These are phyloP conservation scores for Aureobasidium musti DNA, from an alignment of 2,329 filamentous ascomycete species.

Conservation along the genomic window DNA sequence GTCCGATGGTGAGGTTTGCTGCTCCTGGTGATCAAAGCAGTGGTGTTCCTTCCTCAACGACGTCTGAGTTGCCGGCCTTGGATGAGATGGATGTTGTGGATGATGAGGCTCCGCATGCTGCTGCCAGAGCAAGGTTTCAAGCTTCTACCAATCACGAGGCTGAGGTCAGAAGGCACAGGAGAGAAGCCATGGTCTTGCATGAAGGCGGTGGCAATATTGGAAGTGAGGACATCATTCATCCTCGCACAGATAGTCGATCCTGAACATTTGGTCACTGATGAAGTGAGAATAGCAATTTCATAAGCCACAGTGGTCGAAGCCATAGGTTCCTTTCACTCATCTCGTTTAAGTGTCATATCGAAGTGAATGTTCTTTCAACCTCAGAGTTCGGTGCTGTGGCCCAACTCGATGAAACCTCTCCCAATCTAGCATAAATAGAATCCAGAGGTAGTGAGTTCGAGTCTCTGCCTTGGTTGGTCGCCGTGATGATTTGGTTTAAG, in stretches of 20 bases:
- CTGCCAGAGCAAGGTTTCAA: slow-evolving; percentile 54
- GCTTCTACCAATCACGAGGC: slow-evolving; percentile 60
- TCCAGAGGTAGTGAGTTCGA: background rate
- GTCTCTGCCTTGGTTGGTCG: background rate
- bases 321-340: background rate
- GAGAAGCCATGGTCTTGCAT: slow-evolving; percentile 88
- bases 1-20: slow-evolving; percentile 13
- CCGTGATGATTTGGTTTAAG: background rate
- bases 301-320: background rate
- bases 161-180: slow-evolving; percentile 67
- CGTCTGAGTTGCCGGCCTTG: slow-evolving; percentile 41
- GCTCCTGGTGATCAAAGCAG: background rate
- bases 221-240: slow-evolving; percentile 70
- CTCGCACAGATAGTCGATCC: background rate
- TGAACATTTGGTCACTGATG: no score
- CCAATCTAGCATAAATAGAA: background rate
- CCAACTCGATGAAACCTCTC: background rate
- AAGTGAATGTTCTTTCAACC: background rate
- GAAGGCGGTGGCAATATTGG: slow-evolving; percentile 76
- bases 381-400: background rate
- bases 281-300: no score
- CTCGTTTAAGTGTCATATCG: background rate
- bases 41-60: slow-evolving; percentile 31
- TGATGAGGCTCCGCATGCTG: slow-evolving; percentile 41
- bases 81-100: slow-evolving; percentile 31